phyloP scores from a whole-genome alignment of 768 basidiomycete species.

The Cubamyces lactineus region DNA sequence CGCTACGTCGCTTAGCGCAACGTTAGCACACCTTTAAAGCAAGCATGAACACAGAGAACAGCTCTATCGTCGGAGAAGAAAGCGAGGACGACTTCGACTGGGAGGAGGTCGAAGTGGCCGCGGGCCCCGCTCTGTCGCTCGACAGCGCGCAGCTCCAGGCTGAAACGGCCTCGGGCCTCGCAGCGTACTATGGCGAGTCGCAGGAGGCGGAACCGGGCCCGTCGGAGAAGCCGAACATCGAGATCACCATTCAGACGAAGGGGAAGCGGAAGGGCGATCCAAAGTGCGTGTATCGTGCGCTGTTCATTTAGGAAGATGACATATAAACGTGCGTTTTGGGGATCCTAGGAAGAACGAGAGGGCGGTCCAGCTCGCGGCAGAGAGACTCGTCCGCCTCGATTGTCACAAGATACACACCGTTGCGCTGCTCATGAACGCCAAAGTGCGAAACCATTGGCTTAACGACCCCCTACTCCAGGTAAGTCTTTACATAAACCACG shows the following conservation, averaged over 20 bases:
- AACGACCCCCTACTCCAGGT: constrained; percentile 87
- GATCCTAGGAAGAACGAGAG: constrained; percentile 42
- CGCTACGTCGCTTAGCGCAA: background rate
- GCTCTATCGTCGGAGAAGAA: constrained; percentile 31
- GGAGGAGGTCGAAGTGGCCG: constrained; percentile 74
- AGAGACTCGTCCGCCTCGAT: constrained; percentile 74
- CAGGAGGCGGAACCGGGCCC: constrained; percentile 29
- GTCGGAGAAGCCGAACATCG: constrained; percentile 51
- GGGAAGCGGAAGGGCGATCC: constrained; percentile 41
- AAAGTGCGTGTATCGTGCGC: constrained; percentile 48
- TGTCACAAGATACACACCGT: constrained; percentile 92
- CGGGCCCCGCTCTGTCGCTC: constrained; percentile 9
- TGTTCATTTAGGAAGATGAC: too few species aligned
- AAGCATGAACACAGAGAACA: constrained; percentile 22
- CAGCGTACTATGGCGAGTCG: constrained; percentile 3
- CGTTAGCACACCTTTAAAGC: background rate
- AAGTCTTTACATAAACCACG: constrained; percentile 34
- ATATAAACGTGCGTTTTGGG: too few species aligned
- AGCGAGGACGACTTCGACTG: constrained; percentile 77
- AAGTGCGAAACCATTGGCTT: constrained; percentile 79
- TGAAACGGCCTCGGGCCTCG: background rate
- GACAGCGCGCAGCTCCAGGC: constrained; percentile 3
- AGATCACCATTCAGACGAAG: constrained; percentile 67
- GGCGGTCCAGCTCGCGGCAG: constrained; percentile 55
- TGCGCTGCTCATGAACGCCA: constrained; percentile 73